Evolutionary conservation across 1,139 yeast species (phyloP), one percentile per base, ranked within the genome.

Genomic region (Geotrichum carabidarum): DNA sequence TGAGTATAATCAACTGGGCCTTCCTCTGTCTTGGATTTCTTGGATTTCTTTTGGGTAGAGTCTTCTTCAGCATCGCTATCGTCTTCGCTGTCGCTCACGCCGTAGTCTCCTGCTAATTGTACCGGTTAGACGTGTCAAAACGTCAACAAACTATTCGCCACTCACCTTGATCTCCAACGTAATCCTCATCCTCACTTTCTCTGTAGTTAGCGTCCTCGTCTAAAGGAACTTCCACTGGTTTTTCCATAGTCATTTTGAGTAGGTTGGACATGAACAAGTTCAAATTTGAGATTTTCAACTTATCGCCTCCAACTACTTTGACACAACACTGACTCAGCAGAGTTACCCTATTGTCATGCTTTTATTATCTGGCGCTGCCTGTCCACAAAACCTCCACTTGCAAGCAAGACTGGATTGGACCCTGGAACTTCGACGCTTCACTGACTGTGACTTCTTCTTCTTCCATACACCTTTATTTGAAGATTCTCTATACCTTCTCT

Each of bases 151-250:
- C 17, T 41, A 1, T 9, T 9, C 6, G 17, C 8, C 18, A 32
- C 42, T 12, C 32, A 22, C 48, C 40, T 22, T 42, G 31, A 53
- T 60, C 51, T 37, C 59, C 64, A 57, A 30, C 50, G 40, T 77
- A 83, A 60, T 83, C 88, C 52, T 80, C 85, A 57, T 82, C 86
- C 43, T 82, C 87, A 51, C 82, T 84, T 60, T 83, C 88, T 44
- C 76, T 73, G 57, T 81, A 80, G 9, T 67, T 70, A 31, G 66
- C 73, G 34, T 73, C 78, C 6, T 68, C 57, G 9, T 44, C 40
- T 8, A 44, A 18, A 5, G 38, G 47, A 14, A 22, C 22, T 12
- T 42, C 42, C 8, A 12, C 14, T n/a, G 51, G 44, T 30, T 36
- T 38, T 12, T 46, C 51, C 44, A 50, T 35, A 12, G 50, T 50